Evolutionary conservation across 208 protist genomes (phyloP).

Genomic region (Wallacemonas rigidus): DNA sequence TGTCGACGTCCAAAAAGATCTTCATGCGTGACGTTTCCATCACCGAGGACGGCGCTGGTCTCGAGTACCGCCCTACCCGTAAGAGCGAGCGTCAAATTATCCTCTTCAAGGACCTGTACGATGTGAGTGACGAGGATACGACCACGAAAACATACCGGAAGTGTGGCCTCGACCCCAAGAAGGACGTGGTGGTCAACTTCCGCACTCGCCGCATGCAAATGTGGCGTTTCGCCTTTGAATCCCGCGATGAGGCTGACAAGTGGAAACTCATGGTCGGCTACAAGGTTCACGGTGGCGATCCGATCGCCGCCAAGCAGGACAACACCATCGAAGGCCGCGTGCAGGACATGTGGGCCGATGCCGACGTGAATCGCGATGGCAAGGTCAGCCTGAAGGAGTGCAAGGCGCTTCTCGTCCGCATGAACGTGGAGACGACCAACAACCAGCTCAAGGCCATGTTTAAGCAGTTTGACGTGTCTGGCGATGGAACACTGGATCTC

Average conservation of each 20-base stretch:
- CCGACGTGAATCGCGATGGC: constrained; percentile 49
- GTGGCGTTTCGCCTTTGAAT: constrained; percentile 42
- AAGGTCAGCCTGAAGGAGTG: constrained; percentile 48
- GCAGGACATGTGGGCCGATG: constrained; percentile 44
- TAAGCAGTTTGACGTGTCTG: constrained; percentile 36
- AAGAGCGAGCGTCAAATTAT: constrained; percentile 42
- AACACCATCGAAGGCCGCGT: constrained; percentile 37
- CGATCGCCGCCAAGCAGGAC: constrained; percentile 10
- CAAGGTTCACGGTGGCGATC: constrained; percentile 20
- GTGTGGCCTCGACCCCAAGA: constrained; percentile 29
- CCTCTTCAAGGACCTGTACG: constrained; percentile 53
- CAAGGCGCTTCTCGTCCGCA: constrained; percentile 44
- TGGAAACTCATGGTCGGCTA: constrained; percentile 50
- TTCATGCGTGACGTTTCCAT: constrained; percentile 30
- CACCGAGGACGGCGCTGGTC: constrained; percentile 31
- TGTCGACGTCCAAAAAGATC: constrained; percentile 23
- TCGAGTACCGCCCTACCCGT: constrained; percentile 52
- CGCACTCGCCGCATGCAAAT: constrained; percentile 29
- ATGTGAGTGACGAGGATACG: constrained; percentile 42
- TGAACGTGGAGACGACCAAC: constrained; percentile 47
- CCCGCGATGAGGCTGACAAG: constrained; percentile 23
- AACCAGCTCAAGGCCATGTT: constrained; percentile 30
- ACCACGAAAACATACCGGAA: constrained; percentile 48
- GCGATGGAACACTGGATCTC: constrained; percentile 46
- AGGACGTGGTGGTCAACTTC: constrained; percentile 52